Percentiles rank a stretch among this genome's conserved stretches.
Conservation (phyloP, 768 basidiomycete genomes). For the Coprinopsis marcescibilis region DNA sequence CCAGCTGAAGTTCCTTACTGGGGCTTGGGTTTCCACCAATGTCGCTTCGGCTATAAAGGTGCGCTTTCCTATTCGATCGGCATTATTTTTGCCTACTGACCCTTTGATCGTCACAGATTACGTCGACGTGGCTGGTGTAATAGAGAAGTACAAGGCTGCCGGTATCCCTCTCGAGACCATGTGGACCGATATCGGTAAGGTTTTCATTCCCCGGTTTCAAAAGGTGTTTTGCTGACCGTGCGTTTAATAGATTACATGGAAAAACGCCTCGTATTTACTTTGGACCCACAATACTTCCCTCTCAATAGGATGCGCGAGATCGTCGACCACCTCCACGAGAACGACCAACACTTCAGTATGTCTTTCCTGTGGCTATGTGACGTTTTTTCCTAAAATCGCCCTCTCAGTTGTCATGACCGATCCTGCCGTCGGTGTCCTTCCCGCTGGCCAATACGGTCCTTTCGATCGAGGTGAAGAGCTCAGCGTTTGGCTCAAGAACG, state of each 20-base stretch:
- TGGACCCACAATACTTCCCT: constrained; percentile 66
- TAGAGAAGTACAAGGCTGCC: constrained; percentile 54
- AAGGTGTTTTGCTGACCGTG: background rate
- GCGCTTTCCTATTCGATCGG: constrained; percentile 11
- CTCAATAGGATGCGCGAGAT: constrained; percentile 58
- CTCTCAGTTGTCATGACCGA: constrained; percentile 64
- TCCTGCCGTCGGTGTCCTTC: constrained; percentile 55
- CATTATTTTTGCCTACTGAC: background rate
- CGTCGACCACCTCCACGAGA: constrained; percentile 51
- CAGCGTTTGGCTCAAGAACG: constrained; percentile 58
- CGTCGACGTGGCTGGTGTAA: constrained; percentile 55
- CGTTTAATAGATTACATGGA: constrained; percentile 57
- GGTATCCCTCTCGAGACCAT: constrained; percentile 68
- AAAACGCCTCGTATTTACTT: constrained; percentile 59
- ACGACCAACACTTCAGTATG: constrained; percentile 55
- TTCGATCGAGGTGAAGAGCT: constrained; percentile 47
- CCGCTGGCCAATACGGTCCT: constrained; percentile 41
- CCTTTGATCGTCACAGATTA: constrained; percentile 37
- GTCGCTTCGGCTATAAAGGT: constrained; percentile 65
- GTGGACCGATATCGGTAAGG: constrained; percentile 70
- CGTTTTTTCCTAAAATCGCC: background rate
- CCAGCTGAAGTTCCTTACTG: constrained; percentile 75
- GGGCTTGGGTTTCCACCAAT: constrained; percentile 69
- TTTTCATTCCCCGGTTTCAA: background rate
- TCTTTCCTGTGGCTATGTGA: background rate